Evolutionary conservation across 352 stramenopile genomes (phyloP), one percentile per base, ranked within the genome.

Genomic region (Globisporangium cystogenes): DNA sequence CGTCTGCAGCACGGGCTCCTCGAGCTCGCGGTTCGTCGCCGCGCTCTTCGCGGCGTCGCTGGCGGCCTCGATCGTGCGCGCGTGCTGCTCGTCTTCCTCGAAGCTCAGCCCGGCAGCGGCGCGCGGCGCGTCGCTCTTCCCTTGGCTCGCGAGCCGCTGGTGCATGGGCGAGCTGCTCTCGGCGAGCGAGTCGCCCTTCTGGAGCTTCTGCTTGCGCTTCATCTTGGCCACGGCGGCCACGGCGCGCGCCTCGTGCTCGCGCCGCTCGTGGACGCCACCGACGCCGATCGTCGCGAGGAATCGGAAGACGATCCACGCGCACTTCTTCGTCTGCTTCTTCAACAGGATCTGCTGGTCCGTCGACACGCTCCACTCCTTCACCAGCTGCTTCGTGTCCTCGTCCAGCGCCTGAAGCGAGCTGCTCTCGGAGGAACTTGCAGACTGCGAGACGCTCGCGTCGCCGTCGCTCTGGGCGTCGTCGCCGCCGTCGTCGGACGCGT

Each of bases 231-330:
- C 68, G 12, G 78, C 71, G 26, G 84, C 80, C 20, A 79, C 71
- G 6, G 66, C 73, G n/a, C 71, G 75, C 1, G 84, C 80, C 59
- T 95, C 84, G 23, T 66, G 79, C 53, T 95, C 82, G 40, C 73
- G 71, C 12, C 84, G 70, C 46, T 92, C 82, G 29, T 85, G 68
- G 27, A 75, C 74, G 15, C 78, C 84, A 35, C 73, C 85, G 16
- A 95, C 85, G 2, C 74, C 77, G 7, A 84, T 76, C 10, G 76
- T 81, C 6, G 77, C 72, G 21, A 95, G 65, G 55, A 93, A 90
- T 1, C 80, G 74, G 45, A 95, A 95, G 23, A 93, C 76, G 36
- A 92, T 75, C 82, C 82, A 93, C 7, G 84, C 82, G 23, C 80
- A 90, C 36, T 62, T 68, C 55, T 70, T 72, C 1, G 79, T 82